Percentiles rank a stretch among this genome's conserved stretches.
Conservation (phyloP, 2,329 filamentous ascomycete species). For the Rhynchosporium secalis region DNA sequence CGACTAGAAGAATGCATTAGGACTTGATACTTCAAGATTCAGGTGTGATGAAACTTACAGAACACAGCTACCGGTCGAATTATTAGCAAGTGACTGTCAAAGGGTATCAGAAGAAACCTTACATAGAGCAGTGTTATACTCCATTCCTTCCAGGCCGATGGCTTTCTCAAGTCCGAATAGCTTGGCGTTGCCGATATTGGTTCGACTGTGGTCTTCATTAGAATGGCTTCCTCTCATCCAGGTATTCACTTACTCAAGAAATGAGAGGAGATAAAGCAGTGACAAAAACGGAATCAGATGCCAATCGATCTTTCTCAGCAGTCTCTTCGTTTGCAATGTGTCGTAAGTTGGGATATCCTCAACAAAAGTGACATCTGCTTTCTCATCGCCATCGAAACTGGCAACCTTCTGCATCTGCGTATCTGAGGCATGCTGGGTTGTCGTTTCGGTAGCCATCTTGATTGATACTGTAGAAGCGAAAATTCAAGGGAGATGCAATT, state of each 20-base stretch:
- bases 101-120: conserved; percentile 41
- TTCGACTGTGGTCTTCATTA: conserved; percentile 12
- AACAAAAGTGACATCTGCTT: conserved; percentile 12
- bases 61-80: conserved; percentile 9
- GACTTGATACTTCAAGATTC: background rate
- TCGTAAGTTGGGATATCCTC: conserved; percentile 15
- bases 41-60: conserved; percentile 12
- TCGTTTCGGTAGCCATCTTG: conserved; percentile 15
- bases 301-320: conserved; percentile 53
- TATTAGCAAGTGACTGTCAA: conserved; percentile 35
- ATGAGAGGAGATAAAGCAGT: conserved; percentile 60
- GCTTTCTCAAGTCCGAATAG: conserved; percentile 18
- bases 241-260: conserved; percentile 67
- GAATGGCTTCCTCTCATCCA: conserved; percentile 39
- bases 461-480: background rate
- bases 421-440: background rate
- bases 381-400: conserved; percentile 8
- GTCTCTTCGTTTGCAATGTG: conserved; percentile 12
- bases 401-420: conserved; percentile 2
- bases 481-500: background rate
- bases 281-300: conserved; percentile 67
- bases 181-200: conserved; percentile 70
- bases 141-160: conserved; percentile 62
- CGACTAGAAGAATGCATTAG: background rate
- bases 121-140: conserved; percentile 62